These are phyloP conservation scores for Hemisphaericaspora xylofermentans DNA, from an alignment of 1,139 yeast species.

Conservation along the genomic window DNA sequence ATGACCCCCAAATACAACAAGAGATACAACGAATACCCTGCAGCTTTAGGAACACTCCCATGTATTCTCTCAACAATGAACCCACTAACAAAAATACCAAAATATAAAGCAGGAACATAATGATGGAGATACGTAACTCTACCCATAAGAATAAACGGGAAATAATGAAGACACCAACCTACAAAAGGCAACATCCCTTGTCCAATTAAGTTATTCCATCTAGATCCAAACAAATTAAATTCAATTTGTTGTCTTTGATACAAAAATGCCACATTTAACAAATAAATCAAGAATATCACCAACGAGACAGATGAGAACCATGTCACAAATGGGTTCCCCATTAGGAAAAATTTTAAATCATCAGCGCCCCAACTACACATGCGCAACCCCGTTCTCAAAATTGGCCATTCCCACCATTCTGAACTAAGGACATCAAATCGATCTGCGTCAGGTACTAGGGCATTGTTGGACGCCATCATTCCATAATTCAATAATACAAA, in stretches of 20 bases:
- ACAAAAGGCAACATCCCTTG: constrained; percentile 59
- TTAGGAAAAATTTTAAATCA: constrained; percentile 54
- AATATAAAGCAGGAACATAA: constrained; percentile 92
- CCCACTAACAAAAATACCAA: constrained; percentile 73
- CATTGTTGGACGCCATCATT: constrained; percentile 79
- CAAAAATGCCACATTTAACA: constrained; percentile 19
- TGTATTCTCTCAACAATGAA: constrained; percentile 33
- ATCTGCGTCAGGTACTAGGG: constrained; percentile 70
- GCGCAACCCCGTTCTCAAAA: constrained; percentile 58
- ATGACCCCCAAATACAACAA: constrained; percentile 23
- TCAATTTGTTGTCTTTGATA: constrained; percentile 37
- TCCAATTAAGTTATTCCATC: constrained; percentile 27
- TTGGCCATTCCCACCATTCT: constrained; percentile 84
- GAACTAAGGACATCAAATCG: constrained; percentile 65
- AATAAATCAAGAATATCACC: constrained; percentile 20
- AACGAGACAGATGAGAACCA: constrained; percentile 51
- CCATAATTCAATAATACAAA: constrained; percentile 68
- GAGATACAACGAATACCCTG: constrained; percentile 15
- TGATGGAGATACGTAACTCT: constrained; percentile 98
- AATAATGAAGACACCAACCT: constrained; percentile 91
- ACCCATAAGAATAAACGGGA: constrained; percentile 91
- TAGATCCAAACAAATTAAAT: constrained; percentile 17
- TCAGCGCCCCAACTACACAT: constrained; percentile 64
- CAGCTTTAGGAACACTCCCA: constrained; percentile 12
- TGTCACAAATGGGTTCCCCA: constrained; percentile 67